Base-by-base conservation (phyloP, 2,329 filamentous ascomycete species). In the Diaporthe vaccinii region DNA sequence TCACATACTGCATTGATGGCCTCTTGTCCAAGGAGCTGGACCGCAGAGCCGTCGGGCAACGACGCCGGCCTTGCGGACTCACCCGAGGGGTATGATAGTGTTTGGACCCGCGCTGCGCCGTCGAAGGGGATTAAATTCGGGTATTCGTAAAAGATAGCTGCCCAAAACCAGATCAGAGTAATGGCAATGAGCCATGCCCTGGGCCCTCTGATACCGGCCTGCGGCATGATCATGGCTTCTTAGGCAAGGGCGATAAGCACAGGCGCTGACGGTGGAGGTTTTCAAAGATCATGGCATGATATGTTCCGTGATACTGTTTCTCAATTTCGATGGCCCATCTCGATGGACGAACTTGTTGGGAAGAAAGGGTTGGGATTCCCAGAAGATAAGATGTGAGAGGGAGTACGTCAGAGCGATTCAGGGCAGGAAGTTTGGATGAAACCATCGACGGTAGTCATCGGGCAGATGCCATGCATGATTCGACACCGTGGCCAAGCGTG, bases 1-100 rank as follows among this genome's bases (percentile, higher is more conserved):
- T 41, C 34, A 31, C 61, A 69, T 6, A 69, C 72, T 46, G 46
- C 20, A 14, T 25, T 68, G 36, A 59, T 58, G n/a, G 61, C 14
- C 36, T 69, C 49, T 20, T 22, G 55, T 2, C 58, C 28, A 2
- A 61, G 57, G 4, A 22, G 28, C 8, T 36, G 22, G 9, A 9
- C 36, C 15, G 44, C 14, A 4, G 34, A 10, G 28, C 28, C n/a
- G 15, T 62, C 31, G 14, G 44, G 61, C 28, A 20, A 67, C 4
- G 25, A n/a, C 3, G 22, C 31, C 20, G 12, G 61, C 10, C 28
- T 34, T 22, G 20, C 15, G 61, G 20, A 2, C 10, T 34, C 28
- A 2, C 3, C 10, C 20, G 17, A 49, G 41, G 41, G 41, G 15
- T 20, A 10, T 8, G 39, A 15, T 1, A 34, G 41, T 49, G 41